Percentiles rank a stretch among this genome's conserved stretches.
Conservation (phyloP, 768 basidiomycete genomes). For the Suillus plorans region DNA sequence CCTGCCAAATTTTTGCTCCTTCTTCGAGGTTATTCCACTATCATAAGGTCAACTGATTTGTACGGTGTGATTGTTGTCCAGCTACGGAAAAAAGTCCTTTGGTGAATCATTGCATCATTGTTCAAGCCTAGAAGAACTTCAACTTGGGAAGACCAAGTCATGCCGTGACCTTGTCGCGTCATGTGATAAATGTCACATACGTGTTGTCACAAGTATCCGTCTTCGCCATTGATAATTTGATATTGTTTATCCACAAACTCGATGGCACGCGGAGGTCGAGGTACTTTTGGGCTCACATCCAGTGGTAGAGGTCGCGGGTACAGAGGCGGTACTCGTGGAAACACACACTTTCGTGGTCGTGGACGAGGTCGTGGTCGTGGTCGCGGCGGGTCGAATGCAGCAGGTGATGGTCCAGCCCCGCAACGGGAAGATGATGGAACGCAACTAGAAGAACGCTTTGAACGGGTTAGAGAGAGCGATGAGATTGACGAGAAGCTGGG, state of each 20-base stretch:
- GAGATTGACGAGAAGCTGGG: constrained; percentile 95
- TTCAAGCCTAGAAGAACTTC: too few relatives aligned
- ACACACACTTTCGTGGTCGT: constrained; percentile 43
- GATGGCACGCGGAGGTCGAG: constrained; percentile 48
- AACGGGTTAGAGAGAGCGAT: constrained; percentile 70
- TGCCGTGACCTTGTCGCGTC: constrained; percentile 1
- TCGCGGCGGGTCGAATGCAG: constrained; percentile 33
- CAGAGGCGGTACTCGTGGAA: constrained; percentile 34
- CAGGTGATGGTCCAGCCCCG: constrained; percentile 49
- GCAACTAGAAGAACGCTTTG: constrained; percentile 82
- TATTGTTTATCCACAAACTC: neutral
- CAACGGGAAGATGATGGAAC: constrained; percentile 90
- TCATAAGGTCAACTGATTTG: too few relatives aligned
- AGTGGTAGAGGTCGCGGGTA: constrained; percentile 41
- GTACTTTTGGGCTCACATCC: constrained; percentile 57
- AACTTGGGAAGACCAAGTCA: too few relatives aligned
- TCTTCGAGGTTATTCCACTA: too few relatives aligned
- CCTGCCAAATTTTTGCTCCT: too few relatives aligned
- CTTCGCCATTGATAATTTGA: neutral
- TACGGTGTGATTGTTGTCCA: too few relatives aligned
- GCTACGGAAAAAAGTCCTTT: too few relatives aligned
- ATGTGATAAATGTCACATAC: constrained; percentile 4
- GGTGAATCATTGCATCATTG: too few relatives aligned
- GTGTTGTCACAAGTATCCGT: neutral
- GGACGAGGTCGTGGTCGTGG: constrained; percentile 47